Percentiles rank a stretch among this genome's conserved stretches.
Evolutionary conservation across 225 moss, liverwort and hornwort genomes (phyloP).

Genomic region (Antitrichia curtipendula): DNA sequence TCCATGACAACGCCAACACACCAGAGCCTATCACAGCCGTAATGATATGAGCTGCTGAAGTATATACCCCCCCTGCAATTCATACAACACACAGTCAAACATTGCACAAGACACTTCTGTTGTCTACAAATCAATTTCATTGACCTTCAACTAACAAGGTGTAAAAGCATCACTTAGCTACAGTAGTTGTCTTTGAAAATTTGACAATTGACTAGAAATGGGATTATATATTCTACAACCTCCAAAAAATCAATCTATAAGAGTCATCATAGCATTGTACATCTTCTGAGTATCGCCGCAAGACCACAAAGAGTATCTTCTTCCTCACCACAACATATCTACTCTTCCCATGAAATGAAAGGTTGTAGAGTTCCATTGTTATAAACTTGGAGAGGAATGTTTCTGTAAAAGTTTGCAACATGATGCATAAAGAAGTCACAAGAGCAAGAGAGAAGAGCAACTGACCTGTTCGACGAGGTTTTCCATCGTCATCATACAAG

Average conservation of each 20-base stretch:
- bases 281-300: not conserved
- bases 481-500: constrained; percentile 53
- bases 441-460: not conserved
- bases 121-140: not conserved
- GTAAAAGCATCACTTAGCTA: not conserved
- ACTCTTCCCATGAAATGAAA: not conserved
- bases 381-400: not conserved
- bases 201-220: not conserved
- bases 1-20: constrained; percentile 72
- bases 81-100: no score
- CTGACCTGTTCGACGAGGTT: constrained; percentile 30
- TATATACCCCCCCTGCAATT: constrained; percentile 30
- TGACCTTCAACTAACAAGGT: not conserved
- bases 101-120: not conserved
- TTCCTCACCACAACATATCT: not conserved
- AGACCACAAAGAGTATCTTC: not conserved
- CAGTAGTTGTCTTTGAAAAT: not conserved
- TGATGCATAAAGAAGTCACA: not conserved
- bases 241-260: constrained; percentile 4
- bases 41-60: constrained; percentile 75
- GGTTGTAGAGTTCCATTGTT: not conserved
- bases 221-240: not conserved
- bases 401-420: not conserved
- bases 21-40: constrained; percentile 91
- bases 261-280: constrained; percentile 16